A percentile compares a stretch with the other conserved stretches of the same genome.
phyloP scores from a whole-genome alignment of 768 basidiomycete genomes.

The Rhodotorula kratochvilovae region DNA sequence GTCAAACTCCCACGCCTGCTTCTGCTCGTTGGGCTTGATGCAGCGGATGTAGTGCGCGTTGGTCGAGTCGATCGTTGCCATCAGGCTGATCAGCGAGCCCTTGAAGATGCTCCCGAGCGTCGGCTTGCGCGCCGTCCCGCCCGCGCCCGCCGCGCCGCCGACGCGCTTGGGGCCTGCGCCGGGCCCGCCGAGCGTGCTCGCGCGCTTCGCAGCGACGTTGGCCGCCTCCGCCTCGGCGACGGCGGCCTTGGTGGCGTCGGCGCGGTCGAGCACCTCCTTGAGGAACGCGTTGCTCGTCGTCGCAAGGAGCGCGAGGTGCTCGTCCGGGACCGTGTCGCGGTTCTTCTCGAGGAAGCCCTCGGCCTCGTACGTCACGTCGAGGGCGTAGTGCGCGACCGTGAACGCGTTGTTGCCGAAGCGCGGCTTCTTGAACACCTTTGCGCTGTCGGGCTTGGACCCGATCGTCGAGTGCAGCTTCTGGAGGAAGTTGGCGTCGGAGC shows the following conservation, averaged over 20 bases:
- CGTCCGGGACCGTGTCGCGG: conserved; percentile 95
- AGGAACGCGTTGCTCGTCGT: conserved; percentile 85
- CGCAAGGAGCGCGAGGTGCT: conserved; percentile 84
- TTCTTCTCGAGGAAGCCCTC: conserved; percentile 99
- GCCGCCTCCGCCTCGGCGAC: conserved; percentile 57
- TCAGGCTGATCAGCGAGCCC: conserved; percentile 80
- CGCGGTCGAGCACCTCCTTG: conserved; percentile 87
- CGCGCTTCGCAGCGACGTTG: conserved; percentile 39
- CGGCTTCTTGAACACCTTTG: conserved; percentile 91
- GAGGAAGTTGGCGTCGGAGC: conserved; percentile 85
- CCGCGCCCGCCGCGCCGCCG: conserved; percentile 50
- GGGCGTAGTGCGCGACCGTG: conserved; percentile 94
- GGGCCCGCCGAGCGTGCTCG: conserved; percentile 44
- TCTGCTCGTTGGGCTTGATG: conserved; percentile 97
- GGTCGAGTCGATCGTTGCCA: conserved; percentile 95
- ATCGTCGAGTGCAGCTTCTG: conserved; percentile 87
- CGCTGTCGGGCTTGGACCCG: conserved; percentile 69
- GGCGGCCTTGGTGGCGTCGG: conserved; percentile 63
- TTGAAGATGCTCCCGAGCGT: conserved; percentile 99
- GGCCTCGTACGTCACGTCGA: conserved; percentile 96
- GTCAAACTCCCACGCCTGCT: conserved; percentile 93
- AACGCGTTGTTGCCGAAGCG: conserved; percentile 97
- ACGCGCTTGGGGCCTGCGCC: conserved; percentile 48
- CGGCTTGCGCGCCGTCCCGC: conserved; percentile 67
- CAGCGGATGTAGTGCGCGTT: conserved; percentile 99